These are phyloP conservation scores for Adiantum capillusveneris DNA, from an alignment of 75 land plant genomes.

Conservation along the genomic window DNA sequence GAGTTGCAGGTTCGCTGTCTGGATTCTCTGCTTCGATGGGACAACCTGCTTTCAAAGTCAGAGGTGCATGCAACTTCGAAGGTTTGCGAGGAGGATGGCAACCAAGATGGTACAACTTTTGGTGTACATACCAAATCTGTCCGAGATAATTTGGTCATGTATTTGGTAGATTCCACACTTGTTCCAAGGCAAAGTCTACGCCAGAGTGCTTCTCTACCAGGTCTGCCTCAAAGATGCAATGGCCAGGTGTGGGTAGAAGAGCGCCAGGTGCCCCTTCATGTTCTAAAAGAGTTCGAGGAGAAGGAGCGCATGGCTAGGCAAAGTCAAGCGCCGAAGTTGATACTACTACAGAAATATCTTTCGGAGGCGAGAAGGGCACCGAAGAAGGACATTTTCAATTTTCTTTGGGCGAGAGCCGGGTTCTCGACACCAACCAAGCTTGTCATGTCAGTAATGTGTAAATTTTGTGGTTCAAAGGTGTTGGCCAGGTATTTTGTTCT, in stretches of 20 bases:
- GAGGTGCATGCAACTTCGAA: constrained; percentile 18
- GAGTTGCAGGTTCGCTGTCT: constrained; percentile 55
- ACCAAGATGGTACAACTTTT: constrained; percentile 24
- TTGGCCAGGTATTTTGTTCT: constrained; percentile 24
- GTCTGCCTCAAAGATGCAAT: constrained; percentile 13
- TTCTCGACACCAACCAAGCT: constrained; percentile 15
- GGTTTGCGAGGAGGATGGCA: constrained; percentile 26
- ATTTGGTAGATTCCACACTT: constrained; percentile 63
- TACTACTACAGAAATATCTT: constrained; percentile 2
- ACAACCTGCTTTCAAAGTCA: constrained; percentile 38
- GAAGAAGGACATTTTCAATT: constrained; percentile 15
- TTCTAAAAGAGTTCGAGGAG: constrained; percentile 57
- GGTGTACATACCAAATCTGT: constrained; percentile 38
- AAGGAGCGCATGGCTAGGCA: constrained; percentile 31
- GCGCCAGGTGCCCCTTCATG: constrained; percentile 47
- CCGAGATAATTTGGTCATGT: constrained; percentile 39
- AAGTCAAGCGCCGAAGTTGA: constrained; percentile 18
- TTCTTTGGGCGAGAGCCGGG: constrained; percentile 35
- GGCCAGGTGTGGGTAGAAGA: constrained; percentile 62
- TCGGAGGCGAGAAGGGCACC: constrained; percentile 8
- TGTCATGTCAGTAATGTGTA: constrained; percentile 20
- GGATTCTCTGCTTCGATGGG: constrained; percentile 53
- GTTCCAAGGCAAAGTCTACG: constrained; percentile 37
- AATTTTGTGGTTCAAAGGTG: constrained; percentile 42
- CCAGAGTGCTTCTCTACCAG: constrained; percentile 25